A percentile compares a stretch with the other conserved stretches of the same genome.
These are phyloP conservation scores for Cercospora zeae-maydis DNA, from an alignment of 2,329 filamentous ascomycete genomes.

Conservation along the genomic window DNA sequence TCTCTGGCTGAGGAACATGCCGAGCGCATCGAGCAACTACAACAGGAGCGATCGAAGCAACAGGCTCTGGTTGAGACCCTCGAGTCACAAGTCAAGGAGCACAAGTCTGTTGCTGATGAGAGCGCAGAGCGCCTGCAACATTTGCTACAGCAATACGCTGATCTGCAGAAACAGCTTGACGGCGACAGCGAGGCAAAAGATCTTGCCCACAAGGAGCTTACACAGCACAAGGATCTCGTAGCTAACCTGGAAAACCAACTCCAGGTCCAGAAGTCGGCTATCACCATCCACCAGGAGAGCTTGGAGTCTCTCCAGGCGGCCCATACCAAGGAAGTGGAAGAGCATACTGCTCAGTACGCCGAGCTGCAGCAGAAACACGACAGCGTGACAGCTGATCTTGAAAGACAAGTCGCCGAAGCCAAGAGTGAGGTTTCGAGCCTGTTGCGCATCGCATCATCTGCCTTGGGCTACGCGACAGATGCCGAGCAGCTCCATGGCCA, in stretches of 20 bases:
- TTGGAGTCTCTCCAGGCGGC: conserved; percentile 52
- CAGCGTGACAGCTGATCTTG: conserved; percentile 43
- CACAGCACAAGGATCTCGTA: conserved; percentile 51
- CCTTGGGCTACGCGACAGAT: conserved; percentile 61
- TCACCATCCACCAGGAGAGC: conserved; percentile 53
- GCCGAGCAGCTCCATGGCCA: conserved; percentile 41
- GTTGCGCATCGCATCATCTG: conserved; percentile 59
- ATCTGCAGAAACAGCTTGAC: conserved; percentile 64
- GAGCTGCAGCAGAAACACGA: conserved; percentile 38
- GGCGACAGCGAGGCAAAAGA: conserved; percentile 61
- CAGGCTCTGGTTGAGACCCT: conserved; percentile 57
- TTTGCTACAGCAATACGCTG: conserved; percentile 68
- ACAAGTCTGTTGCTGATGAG: conserved; percentile 67
- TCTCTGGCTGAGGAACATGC: conserved; percentile 66
- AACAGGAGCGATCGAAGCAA: conserved; percentile 43
- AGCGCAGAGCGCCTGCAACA: conserved; percentile 68
- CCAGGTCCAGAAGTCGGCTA: conserved; percentile 53
- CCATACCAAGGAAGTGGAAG: conserved; percentile 55
- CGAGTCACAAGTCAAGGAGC: conserved; percentile 73
- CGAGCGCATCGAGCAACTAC: conserved; percentile 61
- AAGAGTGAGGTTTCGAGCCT: conserved; percentile 59
- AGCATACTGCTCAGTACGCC: conserved; percentile 35
- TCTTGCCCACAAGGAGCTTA: conserved; percentile 50
- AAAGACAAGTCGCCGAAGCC: conserved; percentile 58
- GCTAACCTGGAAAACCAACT: conserved; percentile 56